Base-by-base conservation (phyloP, 2,329 filamentous ascomycete species). In the Cladophialophora exuberans region DNA sequence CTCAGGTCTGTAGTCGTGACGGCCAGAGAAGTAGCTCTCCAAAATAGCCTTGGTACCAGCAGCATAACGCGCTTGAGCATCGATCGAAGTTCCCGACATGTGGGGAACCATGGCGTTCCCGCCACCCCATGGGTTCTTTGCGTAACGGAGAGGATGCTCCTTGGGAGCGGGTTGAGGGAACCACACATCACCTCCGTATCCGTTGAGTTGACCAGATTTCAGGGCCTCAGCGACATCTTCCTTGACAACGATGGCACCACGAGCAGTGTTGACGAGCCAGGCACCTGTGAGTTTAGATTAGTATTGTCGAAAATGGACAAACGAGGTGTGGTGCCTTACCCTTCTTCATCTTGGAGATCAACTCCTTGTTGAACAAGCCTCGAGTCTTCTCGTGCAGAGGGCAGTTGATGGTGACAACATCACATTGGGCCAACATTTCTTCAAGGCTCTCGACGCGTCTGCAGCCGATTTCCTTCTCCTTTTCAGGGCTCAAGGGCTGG, bases 401-500 rank as follows among this genome's bases (percentile, higher is more conserved):
- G 83, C 92, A 97, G 87, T 99, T 99, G 81, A 99, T 97, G 72
- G 94, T 99, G 76, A 99, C 93, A 60, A 97, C 84, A 67, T 97
- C 94, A 74, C 93, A 97, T 82, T 96, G 90, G 35, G 84, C 82
- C 61, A 99, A 78, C 85, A 99, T 87, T 75, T 97, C 93, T 82
- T 97, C 92, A 69, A 99, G 86, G 69, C 73, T 83, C 44, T 93
- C 88, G 57, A 97, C 91, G 60, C 94, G 86, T 69, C 90, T 84
- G 84, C 87, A 92, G 74, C 93, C 93, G 77, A 97, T 97, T 82
- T 97, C 93, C 77, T 88, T 85, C 85, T 97, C 92, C 68, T 85
- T 81, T 80, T 96, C 91, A 58, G 90, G 70, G 58, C 78, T 82
- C 63, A 99, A 83, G 48, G 93, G 91, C 83, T 99, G 94, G 88